phyloP scores from a whole-genome alignment of 2,329 filamentous ascomycete genomes.

The Sarocladium strictum region DNA sequence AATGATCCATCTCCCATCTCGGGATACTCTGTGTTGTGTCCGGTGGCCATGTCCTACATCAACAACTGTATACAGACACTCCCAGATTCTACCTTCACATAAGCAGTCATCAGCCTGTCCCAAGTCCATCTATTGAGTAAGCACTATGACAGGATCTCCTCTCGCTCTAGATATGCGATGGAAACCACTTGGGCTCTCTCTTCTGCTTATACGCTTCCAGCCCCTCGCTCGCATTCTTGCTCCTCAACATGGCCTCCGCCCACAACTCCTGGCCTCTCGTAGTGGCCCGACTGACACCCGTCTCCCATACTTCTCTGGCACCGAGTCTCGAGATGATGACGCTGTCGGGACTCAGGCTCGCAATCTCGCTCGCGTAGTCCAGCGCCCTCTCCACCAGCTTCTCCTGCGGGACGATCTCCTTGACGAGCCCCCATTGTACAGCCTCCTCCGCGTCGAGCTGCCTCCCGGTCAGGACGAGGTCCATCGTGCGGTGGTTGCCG shows the following conservation, averaged over 20 bases:
- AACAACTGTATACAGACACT: too few species aligned
- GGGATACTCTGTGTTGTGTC: too few species aligned
- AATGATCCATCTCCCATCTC: too few species aligned
- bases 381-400: conserved; percentile 22
- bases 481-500: conserved; percentile 27
- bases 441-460: conserved; percentile 21
- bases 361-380: conserved; percentile 24
- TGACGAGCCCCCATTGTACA: conserved; percentile 22
- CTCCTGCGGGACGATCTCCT: conserved; percentile 24
- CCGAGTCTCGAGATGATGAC: conserved; percentile 26
- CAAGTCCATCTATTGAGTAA: too few species aligned
- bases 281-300: conserved; percentile 25
- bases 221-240: conserved; percentile 22
- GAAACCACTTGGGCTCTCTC: conserved; percentile 23
- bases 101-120: too few species aligned
- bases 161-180: conserved; percentile 17
- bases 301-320: conserved; percentile 28
- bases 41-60: too few species aligned
- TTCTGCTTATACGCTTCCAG: conserved; percentile 25
- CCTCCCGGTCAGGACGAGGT: conserved; percentile 24
- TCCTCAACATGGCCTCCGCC: conserved; percentile 23
- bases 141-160: too few species aligned
- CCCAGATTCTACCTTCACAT: too few species aligned
- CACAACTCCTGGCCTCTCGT: conserved; percentile 26
- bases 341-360: conserved; percentile 25